Percentiles rank a stretch among this genome's conserved stretches.
Conservation (phyloP, 2,329 filamentous ascomycete genomes). For the Dothideomycetidae sp. region DNA sequence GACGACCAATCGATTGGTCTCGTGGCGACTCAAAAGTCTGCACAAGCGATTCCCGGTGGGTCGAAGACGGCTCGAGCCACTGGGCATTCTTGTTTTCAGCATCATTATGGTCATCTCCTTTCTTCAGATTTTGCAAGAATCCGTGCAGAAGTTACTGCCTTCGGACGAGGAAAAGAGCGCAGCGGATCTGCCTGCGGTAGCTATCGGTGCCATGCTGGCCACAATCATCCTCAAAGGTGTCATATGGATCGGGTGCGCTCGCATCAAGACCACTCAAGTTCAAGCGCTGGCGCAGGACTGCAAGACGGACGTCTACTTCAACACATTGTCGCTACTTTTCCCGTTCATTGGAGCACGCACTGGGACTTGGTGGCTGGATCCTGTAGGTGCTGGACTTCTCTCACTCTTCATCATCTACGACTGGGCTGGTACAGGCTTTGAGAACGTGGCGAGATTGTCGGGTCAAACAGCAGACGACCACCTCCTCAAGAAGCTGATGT, state of each 20-base stretch:
- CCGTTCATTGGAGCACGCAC: conserved; percentile 46
- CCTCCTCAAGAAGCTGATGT: conserved; percentile 43
- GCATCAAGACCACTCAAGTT: conserved; percentile 49
- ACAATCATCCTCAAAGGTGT: conserved; percentile 46
- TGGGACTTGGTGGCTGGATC: conserved; percentile 53
- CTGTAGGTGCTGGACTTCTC: conserved; percentile 45
- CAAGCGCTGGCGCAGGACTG: conserved; percentile 50
- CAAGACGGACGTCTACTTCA: conserved; percentile 51
- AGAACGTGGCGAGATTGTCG: conserved; percentile 45
- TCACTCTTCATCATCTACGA: conserved; percentile 56
- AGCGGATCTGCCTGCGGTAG: conserved; percentile 37
- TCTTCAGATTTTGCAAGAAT: conserved; percentile 46
- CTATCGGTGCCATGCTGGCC: conserved; percentile 42
- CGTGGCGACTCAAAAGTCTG: conserved; percentile 40
- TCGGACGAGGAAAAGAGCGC: conserved; percentile 31
- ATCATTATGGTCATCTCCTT: conserved; percentile 52
- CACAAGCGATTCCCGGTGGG: conserved; percentile 44
- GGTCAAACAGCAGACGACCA: conserved; percentile 41
- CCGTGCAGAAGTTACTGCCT: conserved; percentile 39
- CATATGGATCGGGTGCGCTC: conserved; percentile 45
- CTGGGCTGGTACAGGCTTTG: conserved; percentile 48
- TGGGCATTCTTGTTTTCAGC: conserved; percentile 49
- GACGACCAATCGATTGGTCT: conserved; percentile 44
- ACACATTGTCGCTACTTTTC: conserved; percentile 48
- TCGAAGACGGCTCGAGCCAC: conserved; percentile 42